Evolutionary conservation across 768 basidiomycete species (phyloP).

Genomic region (Russula lepida): DNA sequence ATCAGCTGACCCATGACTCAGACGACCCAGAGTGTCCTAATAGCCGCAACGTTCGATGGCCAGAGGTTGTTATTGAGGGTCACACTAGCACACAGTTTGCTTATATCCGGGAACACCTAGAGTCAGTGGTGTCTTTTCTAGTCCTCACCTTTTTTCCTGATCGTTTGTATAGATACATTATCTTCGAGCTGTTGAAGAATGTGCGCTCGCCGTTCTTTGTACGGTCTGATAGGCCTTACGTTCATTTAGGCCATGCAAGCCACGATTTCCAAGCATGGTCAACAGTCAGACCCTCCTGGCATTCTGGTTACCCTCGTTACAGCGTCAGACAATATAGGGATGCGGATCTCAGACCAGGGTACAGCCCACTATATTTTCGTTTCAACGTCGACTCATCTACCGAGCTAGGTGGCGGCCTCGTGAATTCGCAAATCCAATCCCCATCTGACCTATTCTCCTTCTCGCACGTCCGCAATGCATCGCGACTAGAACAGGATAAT

Average conservation of each 20-base stretch:
- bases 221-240: not conserved
- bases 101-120: slow-evolving; percentile 81
- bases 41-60: slow-evolving; percentile 36
- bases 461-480: slow-evolving; percentile 73
- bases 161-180: slow-evolving; percentile 51
- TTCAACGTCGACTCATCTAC: slow-evolving; percentile 3
- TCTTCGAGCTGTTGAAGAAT: slow-evolving; percentile 88
- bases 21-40: slow-evolving; percentile 28
- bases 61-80: slow-evolving; percentile 66
- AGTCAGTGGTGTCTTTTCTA: slow-evolving; percentile 39
- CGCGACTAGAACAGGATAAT: slow-evolving; percentile 56
- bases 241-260: slow-evolving; percentile 59
- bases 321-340: slow-evolving; percentile 61
- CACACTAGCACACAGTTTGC: slow-evolving; percentile 62
- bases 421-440: slow-evolving; percentile 42
- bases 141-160: not conserved
- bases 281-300: slow-evolving; percentile 40
- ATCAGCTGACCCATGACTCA: slow-evolving; percentile 38
- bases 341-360: slow-evolving; percentile 93
- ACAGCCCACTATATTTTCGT: not conserved
- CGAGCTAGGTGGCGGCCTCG: slow-evolving; percentile 61
- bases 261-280: slow-evolving; percentile 44
- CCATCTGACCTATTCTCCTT: slow-evolving; percentile 84
- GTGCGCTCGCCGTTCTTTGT: slow-evolving; percentile 35
- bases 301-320: slow-evolving; percentile 71